phyloP scores from a whole-genome alignment of 345 rosid genomes.

The Populus tremula region DNA sequence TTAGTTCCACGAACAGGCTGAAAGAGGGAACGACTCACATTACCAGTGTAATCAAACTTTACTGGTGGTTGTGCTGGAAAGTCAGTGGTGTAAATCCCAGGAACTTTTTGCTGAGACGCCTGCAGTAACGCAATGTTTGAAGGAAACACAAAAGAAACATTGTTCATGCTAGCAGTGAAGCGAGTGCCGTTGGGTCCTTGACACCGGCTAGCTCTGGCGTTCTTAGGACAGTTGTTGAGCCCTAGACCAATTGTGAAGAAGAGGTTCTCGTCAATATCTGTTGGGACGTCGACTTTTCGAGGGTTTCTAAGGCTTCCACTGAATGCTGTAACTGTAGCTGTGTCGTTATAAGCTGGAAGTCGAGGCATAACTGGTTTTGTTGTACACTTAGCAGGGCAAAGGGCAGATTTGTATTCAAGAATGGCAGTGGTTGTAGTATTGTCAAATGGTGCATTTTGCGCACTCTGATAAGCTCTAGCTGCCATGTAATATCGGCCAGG shows the following conservation, averaged over 20 bases:
- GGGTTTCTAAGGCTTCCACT: constrained; percentile 47
- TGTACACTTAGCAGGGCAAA: constrained; percentile 56
- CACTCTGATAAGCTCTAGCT: constrained; percentile 74
- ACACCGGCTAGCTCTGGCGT: constrained; percentile 40
- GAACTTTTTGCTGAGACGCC: constrained; percentile 60
- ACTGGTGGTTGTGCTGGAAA: constrained; percentile 70
- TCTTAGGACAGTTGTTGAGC: constrained; percentile 63
- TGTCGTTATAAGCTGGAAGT: constrained; percentile 74
- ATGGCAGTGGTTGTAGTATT: constrained; percentile 91
- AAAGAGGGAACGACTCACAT: constrained; percentile 61
- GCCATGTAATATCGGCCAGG: constrained; percentile 80
- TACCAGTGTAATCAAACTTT: constrained; percentile 76
- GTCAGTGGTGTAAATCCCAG: constrained; percentile 79
- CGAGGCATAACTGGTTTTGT: constrained; percentile 47
- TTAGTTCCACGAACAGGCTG: constrained; percentile 71
- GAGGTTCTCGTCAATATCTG: constrained; percentile 58
- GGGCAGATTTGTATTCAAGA: constrained; percentile 72
- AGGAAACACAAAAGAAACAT: constrained; percentile 74
- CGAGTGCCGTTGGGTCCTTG: constrained; percentile 92
- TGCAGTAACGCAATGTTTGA: constrained; percentile 63
- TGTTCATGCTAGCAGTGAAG: constrained; percentile 84
- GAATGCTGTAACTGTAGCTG: constrained; percentile 66
- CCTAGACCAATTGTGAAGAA: constrained; percentile 79
- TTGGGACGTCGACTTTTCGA: constrained; percentile 57
- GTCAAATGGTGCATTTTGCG: constrained; percentile 67